Evolutionary conservation across 352 stramenopile species (phyloP).

Genomic region (Pythium biforme): DNA sequence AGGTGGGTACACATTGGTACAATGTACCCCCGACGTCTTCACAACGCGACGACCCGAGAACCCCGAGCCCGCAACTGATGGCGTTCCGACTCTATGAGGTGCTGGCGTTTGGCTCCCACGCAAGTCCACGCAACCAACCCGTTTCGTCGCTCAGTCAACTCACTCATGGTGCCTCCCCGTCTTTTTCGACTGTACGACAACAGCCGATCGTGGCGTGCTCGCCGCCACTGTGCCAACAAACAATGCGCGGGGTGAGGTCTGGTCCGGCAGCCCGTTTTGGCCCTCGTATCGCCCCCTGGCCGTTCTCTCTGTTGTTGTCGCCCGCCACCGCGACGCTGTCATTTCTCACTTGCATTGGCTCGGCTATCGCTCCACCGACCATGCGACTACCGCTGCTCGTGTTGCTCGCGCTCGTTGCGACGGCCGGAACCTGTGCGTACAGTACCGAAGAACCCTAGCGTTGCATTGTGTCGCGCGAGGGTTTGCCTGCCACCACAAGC

Average conservation of each 20-base stretch:
- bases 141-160: not conserved
- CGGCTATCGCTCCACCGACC: not conserved
- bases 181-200: conserved; percentile 3
- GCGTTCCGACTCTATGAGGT: conserved; percentile 7
- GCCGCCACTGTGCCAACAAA: not conserved
- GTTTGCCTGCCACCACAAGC: not conserved
- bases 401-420: not conserved
- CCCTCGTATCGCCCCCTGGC: no score
- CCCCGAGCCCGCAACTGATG: conserved; percentile 11
- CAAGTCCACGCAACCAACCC: not conserved
- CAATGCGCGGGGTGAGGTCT: not conserved
- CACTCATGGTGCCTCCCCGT: not conserved
- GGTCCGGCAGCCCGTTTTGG: not conserved
- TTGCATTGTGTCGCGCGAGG: not conserved
- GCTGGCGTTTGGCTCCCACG: not conserved
- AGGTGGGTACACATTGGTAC: not conserved
- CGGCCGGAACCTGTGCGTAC: not conserved
- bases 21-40: not conserved
- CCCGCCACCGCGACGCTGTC: no score
- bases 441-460: not conserved
- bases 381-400: conserved; percentile 1
- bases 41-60: not conserved
- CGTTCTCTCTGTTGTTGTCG: not conserved
- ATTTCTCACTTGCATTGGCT: not conserved
- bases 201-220: not conserved